phyloP scores from a whole-genome alignment of 306 rosid genomes.

The Casuarina equisetifolia region DNA sequence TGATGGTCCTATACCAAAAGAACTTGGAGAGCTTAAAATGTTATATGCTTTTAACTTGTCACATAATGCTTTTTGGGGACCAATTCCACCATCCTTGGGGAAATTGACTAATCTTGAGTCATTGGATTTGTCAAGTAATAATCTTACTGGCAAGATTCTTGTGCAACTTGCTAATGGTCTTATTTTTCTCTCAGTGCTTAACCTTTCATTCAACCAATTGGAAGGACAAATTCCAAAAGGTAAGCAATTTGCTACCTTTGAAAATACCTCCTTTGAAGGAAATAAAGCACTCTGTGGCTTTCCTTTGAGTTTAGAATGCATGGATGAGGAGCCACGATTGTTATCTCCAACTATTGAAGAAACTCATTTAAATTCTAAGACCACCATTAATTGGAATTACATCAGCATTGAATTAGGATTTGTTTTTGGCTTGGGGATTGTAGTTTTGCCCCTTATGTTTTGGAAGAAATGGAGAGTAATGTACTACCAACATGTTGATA shows the following conservation, averaged over 20 bases:
- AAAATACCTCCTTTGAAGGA: background rate
- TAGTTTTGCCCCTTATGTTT: constrained; percentile 26
- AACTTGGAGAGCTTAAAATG: constrained; percentile 10
- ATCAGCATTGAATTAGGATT: constrained; percentile 35
- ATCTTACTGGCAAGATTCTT: constrained; percentile 25
- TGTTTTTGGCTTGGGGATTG: constrained; percentile 27
- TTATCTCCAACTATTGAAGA: background rate
- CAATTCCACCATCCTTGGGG: constrained; percentile 35
- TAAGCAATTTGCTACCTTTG: constrained; percentile 6
- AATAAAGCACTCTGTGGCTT: constrained; percentile 36
- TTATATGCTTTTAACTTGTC: constrained; percentile 25
- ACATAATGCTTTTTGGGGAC: constrained; percentile 16
- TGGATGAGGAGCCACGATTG: background rate
- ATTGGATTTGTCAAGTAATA: constrained; percentile 36
- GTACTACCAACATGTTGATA: constrained; percentile 22
- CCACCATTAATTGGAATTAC: constrained; percentile 34
- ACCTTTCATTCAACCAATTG: constrained; percentile 36
- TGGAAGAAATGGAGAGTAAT: constrained; percentile 23
- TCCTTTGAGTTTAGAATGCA: constrained; percentile 15
- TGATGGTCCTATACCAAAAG: constrained; percentile 12
- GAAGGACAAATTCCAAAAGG: constrained; percentile 29
- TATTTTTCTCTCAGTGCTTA: constrained; percentile 26
- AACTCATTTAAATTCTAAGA: background rate
- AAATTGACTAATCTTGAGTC: constrained; percentile 34
- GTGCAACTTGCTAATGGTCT: background rate